A percentile compares a stretch with the other conserved stretches of the same genome.
These are phyloP conservation scores for Talaromyces sp. DNA, from an alignment of 2,329 filamentous ascomycete genomes.

Conservation along the genomic window DNA sequence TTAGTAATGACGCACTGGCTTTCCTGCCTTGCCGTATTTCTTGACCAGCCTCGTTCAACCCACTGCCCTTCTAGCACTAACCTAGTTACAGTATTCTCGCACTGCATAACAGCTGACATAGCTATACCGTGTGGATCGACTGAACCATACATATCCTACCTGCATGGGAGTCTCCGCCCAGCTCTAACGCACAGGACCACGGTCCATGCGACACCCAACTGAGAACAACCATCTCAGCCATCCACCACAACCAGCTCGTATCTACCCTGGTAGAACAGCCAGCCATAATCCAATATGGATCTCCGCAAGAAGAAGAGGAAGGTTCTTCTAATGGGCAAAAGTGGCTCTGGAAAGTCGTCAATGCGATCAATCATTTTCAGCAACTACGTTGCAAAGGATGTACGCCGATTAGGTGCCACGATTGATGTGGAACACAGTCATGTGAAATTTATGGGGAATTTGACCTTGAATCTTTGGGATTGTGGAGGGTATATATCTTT, in stretches of 20 bases:
- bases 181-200: slow-evolving; percentile 5
- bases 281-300: slow-evolving; percentile 34
- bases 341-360: slow-evolving; percentile 93
- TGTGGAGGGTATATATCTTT: slow-evolving; percentile 68
- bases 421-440: slow-evolving; percentile 98
- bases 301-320: slow-evolving; percentile 71
- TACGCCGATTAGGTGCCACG: slow-evolving; percentile 84
- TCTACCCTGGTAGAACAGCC: background rate
- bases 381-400: slow-evolving; percentile 97
- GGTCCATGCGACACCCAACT: slow-evolving; percentile 7
- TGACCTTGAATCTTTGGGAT: slow-evolving; percentile 97
- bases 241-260: background rate
- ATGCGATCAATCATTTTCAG: slow-evolving; percentile 99
- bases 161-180: background rate
- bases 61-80: background rate
- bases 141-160: background rate
- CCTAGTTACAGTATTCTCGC: background rate
- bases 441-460: slow-evolving; percentile 96
- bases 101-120: background rate
- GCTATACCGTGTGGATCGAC: too few species aligned
- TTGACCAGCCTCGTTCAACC: background rate
- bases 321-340: slow-evolving; percentile 89
- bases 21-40: slow-evolving; percentile 8
- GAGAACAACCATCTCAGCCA: background rate
- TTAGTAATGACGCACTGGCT: slow-evolving; percentile 10